A percentile compares a stretch with the other conserved stretches of the same genome.
Evolutionary conservation across 1,284 basidiomycete genomes (phyloP).

Genomic region (Heterobasidion occidentale): DNA sequence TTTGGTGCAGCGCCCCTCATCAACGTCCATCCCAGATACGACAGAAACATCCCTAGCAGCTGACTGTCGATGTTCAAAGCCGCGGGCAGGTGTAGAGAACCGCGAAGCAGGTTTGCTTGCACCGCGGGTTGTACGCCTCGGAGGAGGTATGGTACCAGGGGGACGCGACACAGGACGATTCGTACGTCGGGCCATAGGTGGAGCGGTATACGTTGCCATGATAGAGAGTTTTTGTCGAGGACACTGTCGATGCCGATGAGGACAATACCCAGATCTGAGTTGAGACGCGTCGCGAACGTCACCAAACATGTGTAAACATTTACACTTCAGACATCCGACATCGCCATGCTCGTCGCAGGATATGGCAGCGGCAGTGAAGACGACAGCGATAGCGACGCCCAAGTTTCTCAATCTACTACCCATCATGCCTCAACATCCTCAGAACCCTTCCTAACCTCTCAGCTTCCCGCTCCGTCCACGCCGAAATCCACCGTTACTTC

Average conservation of each 20-base stretch:
- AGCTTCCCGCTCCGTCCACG: conserved; percentile 12
- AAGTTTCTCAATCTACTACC: conserved; percentile 15
- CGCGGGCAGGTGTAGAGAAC: conserved; percentile 20
- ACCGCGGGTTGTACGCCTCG: conserved; percentile 11
- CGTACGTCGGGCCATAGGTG: conserved; percentile 22
- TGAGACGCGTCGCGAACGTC: conserved; percentile 5
- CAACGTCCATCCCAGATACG: conserved; percentile 55
- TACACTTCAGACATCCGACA: conserved; percentile 2
- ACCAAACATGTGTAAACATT: conserved; percentile 8
- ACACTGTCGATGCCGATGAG: background rate
- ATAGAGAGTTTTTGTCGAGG: background rate
- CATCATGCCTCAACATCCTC: conserved; percentile 10
- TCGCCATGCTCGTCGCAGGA: conserved; percentile 62
- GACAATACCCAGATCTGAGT: background rate
- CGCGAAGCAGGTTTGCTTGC: conserved; percentile 20
- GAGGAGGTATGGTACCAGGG: conserved; percentile 12
- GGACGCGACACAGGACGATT: conserved; percentile 11
- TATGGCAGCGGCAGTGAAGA: conserved; percentile 63
- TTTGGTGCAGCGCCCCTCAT: conserved; percentile 32
- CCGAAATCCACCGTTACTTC: conserved; percentile 1
- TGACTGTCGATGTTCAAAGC: conserved; percentile 6
- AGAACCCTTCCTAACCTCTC: conserved; percentile 7
- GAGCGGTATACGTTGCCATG: background rate
- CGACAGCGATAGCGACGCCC: conserved; percentile 47
- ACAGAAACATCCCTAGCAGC: conserved; percentile 28